phyloP scores from a whole-genome alignment of 805 yeast species.

The Metschnikowia colocasiae region DNA sequence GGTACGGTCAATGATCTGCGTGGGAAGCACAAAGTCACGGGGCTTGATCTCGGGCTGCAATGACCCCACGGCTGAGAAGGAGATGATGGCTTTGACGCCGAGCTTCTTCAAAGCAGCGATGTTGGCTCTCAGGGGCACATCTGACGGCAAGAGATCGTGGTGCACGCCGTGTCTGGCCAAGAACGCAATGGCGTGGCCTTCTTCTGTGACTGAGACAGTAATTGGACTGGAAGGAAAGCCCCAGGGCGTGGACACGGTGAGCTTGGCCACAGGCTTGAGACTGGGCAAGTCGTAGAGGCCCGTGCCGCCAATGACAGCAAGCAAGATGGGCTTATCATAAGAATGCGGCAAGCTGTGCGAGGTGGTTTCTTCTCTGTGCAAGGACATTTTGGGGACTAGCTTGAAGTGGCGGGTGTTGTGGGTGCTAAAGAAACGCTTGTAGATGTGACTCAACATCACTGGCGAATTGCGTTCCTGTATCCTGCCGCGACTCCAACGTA shows the following conservation, averaged over 20 bases:
- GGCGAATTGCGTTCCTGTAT: conserved; percentile 3
- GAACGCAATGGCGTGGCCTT: conserved; percentile 86
- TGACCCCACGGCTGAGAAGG: conserved; percentile 96
- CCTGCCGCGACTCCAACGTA: not conserved
- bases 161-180: conserved; percentile 91
- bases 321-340: conserved; percentile 62
- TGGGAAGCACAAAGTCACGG: conserved; percentile 94
- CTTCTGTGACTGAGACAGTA: conserved; percentile 74
- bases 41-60: conserved; percentile 86
- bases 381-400: conserved; percentile 25
- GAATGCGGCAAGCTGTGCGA: conserved; percentile 43
- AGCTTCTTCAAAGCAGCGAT: conserved; percentile 89
- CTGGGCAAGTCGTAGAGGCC: conserved; percentile 89
- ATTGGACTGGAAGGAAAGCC: conserved; percentile 94
- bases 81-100: conserved; percentile 84
- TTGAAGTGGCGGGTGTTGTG: not conserved
- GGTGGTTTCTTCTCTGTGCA: conserved; percentile 31
- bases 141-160: conserved; percentile 86
- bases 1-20: conserved; percentile 94
- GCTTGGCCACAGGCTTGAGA: conserved; percentile 77
- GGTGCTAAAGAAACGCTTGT: not conserved
- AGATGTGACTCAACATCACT: not conserved
- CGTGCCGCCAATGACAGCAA: conserved; percentile 96
- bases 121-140: conserved; percentile 90
- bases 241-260: conserved; percentile 92